A percentile compares a stretch with the other conserved stretches of the same genome.
phyloP scores from a whole-genome alignment of 495 filamentous ascomycete genomes.

The Apodospora peruviana region DNA sequence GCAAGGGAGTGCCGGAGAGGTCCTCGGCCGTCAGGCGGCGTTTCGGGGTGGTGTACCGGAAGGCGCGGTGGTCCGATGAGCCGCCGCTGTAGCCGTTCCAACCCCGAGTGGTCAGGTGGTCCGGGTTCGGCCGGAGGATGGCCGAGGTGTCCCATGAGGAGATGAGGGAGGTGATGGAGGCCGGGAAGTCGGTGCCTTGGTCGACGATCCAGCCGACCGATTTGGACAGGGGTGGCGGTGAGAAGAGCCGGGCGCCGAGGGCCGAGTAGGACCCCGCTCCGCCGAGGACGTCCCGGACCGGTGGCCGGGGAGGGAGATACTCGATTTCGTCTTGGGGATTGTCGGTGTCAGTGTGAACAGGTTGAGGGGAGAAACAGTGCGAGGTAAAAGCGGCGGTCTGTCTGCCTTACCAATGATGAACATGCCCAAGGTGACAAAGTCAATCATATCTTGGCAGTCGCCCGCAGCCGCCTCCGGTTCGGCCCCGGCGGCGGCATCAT shows the following conservation, averaged over 20 bases:
- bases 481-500: background rate
- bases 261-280: constrained; percentile 84
- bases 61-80: constrained; percentile 56
- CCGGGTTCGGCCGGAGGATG: constrained; percentile 57
- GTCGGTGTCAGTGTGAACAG: constrained; percentile 10
- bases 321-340: constrained; percentile 77
- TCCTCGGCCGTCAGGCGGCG: constrained; percentile 56
- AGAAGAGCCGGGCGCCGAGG: constrained; percentile 82
- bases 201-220: constrained; percentile 88
- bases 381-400: too few species aligned
- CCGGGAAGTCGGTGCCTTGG: constrained; percentile 78
- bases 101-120: constrained; percentile 75
- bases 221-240: constrained; percentile 51
- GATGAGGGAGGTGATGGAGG: constrained; percentile 55
- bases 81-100: constrained; percentile 78
- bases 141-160: constrained; percentile 67
- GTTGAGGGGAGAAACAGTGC: too few species aligned
- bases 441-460: constrained; percentile 41
- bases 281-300: constrained; percentile 68
- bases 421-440: constrained; percentile 90
- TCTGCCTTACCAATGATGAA: constrained; percentile 75
- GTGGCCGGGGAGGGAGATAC: constrained; percentile 55
- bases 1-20: constrained; percentile 41
- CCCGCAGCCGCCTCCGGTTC: constrained; percentile 1
- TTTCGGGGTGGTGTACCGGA: constrained; percentile 85